These are phyloP conservation scores for Ceratobasidium sp. DNA, from an alignment of 1,284 basidiomycete genomes.

Conservation along the genomic window DNA sequence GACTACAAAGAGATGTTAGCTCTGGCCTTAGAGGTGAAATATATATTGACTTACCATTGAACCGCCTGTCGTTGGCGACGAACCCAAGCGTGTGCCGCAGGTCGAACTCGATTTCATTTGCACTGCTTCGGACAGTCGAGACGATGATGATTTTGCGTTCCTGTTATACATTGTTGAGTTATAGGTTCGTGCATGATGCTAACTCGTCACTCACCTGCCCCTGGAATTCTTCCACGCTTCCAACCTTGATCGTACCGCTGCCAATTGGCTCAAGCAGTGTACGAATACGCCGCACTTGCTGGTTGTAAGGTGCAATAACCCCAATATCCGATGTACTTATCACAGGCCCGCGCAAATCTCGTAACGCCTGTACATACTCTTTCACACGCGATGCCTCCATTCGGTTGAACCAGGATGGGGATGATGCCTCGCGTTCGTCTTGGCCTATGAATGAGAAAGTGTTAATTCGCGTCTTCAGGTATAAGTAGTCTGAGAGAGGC, in stretches of 20 bases:
- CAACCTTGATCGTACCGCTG: constrained; percentile 65
- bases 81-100: constrained; percentile 65
- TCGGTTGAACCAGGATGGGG: constrained; percentile 76
- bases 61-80: constrained; percentile 71
- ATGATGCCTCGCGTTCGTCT: constrained; percentile 71
- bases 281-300: constrained; percentile 66
- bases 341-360: constrained; percentile 52
- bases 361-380: constrained; percentile 61
- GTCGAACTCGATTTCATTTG: constrained; percentile 66
- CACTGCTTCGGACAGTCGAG: constrained; percentile 73
- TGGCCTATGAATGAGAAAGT: constrained; percentile 50
- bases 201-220: constrained; percentile 64
- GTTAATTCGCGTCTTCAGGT: neutral
- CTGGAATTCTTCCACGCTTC: constrained; percentile 74
- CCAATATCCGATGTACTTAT: constrained; percentile 65
- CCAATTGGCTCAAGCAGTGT: constrained; percentile 57
- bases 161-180: constrained; percentile 51
- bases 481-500: neutral
- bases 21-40: constrained; percentile 53
- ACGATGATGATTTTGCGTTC: constrained; percentile 71
- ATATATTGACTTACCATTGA: constrained; percentile 67
- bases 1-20: constrained; percentile 58
- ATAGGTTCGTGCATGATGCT: neutral
- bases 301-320: constrained; percentile 70
- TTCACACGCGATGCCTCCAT: constrained; percentile 69